Conservation (phyloP, 2,329 filamentous ascomycete genomes). For the Epichloe typhina region DNA sequence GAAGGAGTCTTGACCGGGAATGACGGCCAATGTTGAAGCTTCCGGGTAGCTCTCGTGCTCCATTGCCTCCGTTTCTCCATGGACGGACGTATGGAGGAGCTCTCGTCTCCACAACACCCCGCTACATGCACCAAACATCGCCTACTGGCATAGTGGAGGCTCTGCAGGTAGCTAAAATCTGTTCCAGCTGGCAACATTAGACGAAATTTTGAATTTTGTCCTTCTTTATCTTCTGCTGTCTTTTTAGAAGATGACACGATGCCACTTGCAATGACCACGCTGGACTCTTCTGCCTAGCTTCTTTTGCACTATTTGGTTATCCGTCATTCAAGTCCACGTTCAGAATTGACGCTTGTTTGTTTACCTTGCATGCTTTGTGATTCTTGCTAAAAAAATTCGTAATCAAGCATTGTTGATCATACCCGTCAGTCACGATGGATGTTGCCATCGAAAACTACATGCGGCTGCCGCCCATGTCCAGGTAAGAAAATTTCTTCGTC, state of each 20-base stretch:
- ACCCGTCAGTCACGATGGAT: constrained; percentile 18
- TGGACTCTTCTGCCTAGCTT: constrained; percentile 7
- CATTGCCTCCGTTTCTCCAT: background rate
- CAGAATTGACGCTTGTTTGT: background rate
- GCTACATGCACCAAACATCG: constrained; percentile 5
- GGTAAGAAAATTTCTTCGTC: constrained; percentile 21
- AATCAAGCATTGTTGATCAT: background rate
- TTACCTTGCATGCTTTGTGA: constrained; percentile 7
- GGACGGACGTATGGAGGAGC: background rate
- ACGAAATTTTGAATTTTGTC: constrained; percentile 1
- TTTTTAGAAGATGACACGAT: constrained; percentile 20
- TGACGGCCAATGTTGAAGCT: constrained; percentile 1
- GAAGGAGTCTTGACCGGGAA: background rate
- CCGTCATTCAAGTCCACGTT: constrained; percentile 1
- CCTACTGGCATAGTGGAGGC: constrained; percentile 10
- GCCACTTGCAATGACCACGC: constrained; percentile 20
- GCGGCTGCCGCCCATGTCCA: constrained; percentile 27
- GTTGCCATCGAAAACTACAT: constrained; percentile 21
- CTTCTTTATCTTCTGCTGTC: constrained; percentile 5
- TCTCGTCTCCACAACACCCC: constrained; percentile 4
- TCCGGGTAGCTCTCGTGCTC: background rate
- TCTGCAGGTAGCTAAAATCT: constrained; percentile 1
- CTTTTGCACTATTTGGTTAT: constrained; percentile 15
- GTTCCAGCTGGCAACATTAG: constrained; percentile 1
- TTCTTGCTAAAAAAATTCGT: background rate